Evolutionary conservation across 352 stramenopile genomes (phyloP).

Genomic region (Globisporangium uncinulatum): DNA sequence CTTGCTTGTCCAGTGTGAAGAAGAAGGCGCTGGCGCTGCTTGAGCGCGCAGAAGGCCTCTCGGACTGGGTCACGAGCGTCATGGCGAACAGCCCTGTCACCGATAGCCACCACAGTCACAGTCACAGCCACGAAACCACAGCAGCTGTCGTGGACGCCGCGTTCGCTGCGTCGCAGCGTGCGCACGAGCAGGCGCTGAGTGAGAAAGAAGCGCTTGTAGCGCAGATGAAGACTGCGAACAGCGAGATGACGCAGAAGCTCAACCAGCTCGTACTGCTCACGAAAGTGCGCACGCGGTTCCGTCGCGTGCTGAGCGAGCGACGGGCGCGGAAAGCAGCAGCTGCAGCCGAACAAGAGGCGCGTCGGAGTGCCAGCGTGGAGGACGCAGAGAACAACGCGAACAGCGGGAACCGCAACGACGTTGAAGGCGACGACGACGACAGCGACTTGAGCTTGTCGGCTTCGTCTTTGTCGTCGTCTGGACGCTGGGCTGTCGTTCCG

Average conservation of each 20-base stretch:
- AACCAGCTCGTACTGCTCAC: slow-evolving; percentile 57
- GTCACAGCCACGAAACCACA: no score
- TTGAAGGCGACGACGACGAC: slow-evolving; percentile 4
- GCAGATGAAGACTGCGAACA: slow-evolving; percentile 57
- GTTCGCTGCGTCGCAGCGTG: slow-evolving; percentile 42
- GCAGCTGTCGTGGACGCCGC: slow-evolving; percentile 32
- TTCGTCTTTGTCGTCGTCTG: no score
- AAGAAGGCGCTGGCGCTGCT: slow-evolving; percentile 71
- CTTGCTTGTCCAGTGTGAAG: slow-evolving; percentile 33
- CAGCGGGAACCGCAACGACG: slow-evolving; percentile 14
- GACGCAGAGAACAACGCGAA: slow-evolving; percentile 3
- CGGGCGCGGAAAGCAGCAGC: slow-evolving; percentile 45
- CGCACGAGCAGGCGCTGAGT: slow-evolving; percentile 27
- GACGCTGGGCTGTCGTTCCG: no score
- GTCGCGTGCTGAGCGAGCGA: slow-evolving; percentile 35
- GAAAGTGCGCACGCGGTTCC: slow-evolving; percentile 49
- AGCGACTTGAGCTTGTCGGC: background rate
- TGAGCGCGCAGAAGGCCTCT: slow-evolving; percentile 65
- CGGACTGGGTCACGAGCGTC: slow-evolving; percentile 52
- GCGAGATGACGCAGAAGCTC: slow-evolving; percentile 47
- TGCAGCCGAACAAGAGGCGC: no score
- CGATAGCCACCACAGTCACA: no score
- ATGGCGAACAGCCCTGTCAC: slow-evolving; percentile 23
- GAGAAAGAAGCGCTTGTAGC: slow-evolving; percentile 60
- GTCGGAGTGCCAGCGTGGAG: slow-evolving; percentile 9